These are phyloP conservation scores for Pyronema omphalodes DNA, from an alignment of 495 filamentous ascomycete genomes.

Conservation along the genomic window DNA sequence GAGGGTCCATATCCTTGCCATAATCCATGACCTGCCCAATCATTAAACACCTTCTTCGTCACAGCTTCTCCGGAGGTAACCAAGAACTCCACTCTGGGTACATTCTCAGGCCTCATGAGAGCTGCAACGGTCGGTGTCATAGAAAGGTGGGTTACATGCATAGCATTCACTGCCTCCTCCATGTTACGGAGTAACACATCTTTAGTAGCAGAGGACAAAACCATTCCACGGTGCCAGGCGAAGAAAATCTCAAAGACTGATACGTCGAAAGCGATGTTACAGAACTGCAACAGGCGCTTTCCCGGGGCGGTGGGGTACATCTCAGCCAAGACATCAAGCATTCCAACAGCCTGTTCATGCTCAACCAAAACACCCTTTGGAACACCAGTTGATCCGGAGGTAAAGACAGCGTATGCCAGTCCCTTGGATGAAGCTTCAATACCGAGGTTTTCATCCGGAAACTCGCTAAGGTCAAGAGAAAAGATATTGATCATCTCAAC, in stretches of 20 bases:
- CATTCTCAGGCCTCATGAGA: constrained; percentile 39
- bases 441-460: constrained; percentile 24
- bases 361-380: constrained; percentile 58
- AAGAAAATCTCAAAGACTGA: constrained; percentile 73
- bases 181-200: constrained; percentile 47
- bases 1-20: constrained; percentile 58
- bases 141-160: constrained; percentile 54
- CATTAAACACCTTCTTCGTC: constrained; percentile 41
- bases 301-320: constrained; percentile 36
- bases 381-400: constrained; percentile 44
- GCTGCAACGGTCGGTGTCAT: constrained; percentile 63
- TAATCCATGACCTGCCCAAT: constrained; percentile 47
- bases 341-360: constrained; percentile 47
- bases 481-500: constrained; percentile 23
- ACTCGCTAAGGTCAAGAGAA: constrained; percentile 23
- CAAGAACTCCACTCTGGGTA: constrained; percentile 47
- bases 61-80: constrained; percentile 55
- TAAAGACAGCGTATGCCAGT: constrained; percentile 44
- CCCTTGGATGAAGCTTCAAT: constrained; percentile 25
- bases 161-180: constrained; percentile 35
- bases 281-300: constrained; percentile 48
- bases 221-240: constrained; percentile 53
- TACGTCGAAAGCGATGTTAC: constrained; percentile 56
- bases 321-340: constrained; percentile 38
- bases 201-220: constrained; percentile 48